Evolutionary conservation across 768 basidiomycete species (phyloP).

Genomic region (Kwoniella botswanensis): DNA sequence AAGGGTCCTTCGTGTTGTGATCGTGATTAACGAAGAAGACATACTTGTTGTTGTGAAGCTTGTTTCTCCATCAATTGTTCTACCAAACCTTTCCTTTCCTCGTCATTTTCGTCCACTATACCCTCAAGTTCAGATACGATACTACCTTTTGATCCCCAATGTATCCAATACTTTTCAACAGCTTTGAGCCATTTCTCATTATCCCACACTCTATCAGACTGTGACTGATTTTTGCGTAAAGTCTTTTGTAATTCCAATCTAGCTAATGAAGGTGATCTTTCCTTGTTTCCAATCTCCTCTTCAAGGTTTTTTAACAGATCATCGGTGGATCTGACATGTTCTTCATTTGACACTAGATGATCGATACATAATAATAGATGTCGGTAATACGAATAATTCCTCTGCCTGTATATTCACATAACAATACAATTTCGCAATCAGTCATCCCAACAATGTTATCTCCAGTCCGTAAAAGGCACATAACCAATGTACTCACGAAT

Average conservation of each 20-base stretch:
- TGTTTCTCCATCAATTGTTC: constrained; percentile 13
- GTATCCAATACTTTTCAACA: constrained; percentile 42
- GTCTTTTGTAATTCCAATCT: constrained; percentile 41
- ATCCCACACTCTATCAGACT: not conserved
- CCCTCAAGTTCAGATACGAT: constrained; percentile 45
- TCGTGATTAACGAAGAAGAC: constrained; percentile 1
- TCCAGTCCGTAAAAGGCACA: not conserved
- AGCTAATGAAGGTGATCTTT: constrained; percentile 50
- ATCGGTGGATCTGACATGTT: constrained; percentile 5
- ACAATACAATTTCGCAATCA: not conserved
- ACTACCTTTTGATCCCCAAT: constrained; percentile 46
- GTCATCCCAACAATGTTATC: not conserved
- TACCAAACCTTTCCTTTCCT: not conserved
- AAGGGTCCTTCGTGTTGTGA: no score
- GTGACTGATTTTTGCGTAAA: constrained; percentile 1
- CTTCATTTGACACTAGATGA: not conserved
- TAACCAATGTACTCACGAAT: constrained; percentile 34
- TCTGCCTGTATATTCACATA: constrained; percentile 23
- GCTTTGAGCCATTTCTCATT: constrained; percentile 22
- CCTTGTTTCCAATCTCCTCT: constrained; percentile 38
- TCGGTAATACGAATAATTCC: constrained; percentile 46
- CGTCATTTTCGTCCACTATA: constrained; percentile 13
- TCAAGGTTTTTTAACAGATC: constrained; percentile 34
- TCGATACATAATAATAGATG: constrained; percentile 27
- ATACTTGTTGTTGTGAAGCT: constrained; percentile 20